phyloP scores from a whole-genome alignment of 768 basidiomycete genomes.

The Hydnomerulius pinastri region DNA sequence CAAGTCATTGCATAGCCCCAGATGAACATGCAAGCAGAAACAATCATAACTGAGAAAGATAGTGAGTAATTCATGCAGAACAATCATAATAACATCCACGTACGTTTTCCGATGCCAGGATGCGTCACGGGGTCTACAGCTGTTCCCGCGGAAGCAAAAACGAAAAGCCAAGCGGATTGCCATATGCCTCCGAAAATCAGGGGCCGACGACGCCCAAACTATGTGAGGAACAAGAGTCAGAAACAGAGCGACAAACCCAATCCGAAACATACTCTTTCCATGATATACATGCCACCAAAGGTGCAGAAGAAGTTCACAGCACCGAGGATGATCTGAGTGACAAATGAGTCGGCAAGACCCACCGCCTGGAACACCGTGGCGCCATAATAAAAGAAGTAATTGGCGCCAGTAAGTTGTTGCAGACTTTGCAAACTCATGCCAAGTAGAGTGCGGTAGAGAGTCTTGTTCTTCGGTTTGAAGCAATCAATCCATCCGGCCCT shows the following conservation, averaged over 20 bases:
- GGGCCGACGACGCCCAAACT: conserved; percentile 66
- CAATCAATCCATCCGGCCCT: conserved; percentile 68
- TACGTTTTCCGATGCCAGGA: conserved; percentile 54
- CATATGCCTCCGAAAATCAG: conserved; percentile 70
- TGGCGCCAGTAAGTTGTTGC: conserved; percentile 73
- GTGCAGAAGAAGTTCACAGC: conserved; percentile 73
- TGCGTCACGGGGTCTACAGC: conserved; percentile 53
- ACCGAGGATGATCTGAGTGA: conserved; percentile 77
- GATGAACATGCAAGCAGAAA: conserved; percentile 71
- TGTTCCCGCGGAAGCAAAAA: conserved; percentile 73
- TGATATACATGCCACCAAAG: conserved; percentile 71
- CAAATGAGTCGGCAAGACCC: conserved; percentile 64
- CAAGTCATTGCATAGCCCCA: conserved; percentile 71
- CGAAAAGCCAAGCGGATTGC: conserved; percentile 71
- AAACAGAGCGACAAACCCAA: background rate
- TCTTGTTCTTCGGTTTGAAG: conserved; percentile 56
- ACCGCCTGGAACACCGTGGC: conserved; percentile 70
- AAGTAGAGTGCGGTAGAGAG: conserved; percentile 62
- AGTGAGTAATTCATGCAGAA: conserved; percentile 1
- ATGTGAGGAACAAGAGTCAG: background rate
- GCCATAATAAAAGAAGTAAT: conserved; percentile 70
- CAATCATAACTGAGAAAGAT: conserved; percentile 53
- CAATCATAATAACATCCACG: conserved; percentile 16
- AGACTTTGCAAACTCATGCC: conserved; percentile 68
- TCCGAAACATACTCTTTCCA: conserved; percentile 53